phyloP scores from a whole-genome alignment of 208 protist species.

The Angomonas ambiguus region DNA sequence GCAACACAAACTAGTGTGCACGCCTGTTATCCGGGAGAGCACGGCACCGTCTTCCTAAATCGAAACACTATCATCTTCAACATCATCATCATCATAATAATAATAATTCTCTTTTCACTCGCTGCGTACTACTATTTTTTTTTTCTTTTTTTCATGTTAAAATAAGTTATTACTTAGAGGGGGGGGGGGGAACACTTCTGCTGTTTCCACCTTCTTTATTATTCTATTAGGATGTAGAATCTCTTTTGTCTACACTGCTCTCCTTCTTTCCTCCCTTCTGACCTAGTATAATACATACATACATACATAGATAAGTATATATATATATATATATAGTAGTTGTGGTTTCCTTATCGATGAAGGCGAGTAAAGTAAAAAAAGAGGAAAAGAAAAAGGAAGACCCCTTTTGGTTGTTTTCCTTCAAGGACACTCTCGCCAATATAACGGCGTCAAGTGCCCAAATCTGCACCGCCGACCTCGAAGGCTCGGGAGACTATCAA shows the following conservation, averaged over 20 bases:
- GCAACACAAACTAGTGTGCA: constrained; percentile 75
- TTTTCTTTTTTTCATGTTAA: no score
- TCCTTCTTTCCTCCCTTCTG: no score
- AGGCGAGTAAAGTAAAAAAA: not conserved
- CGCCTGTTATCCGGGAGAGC: constrained; percentile 26
- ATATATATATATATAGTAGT: constrained; percentile 6
- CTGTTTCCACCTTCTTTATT: no score
- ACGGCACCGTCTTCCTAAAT: not conserved
- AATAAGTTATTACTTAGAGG: no score
- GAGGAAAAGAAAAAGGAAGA: constrained; percentile 13
- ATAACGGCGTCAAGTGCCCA: constrained; percentile 69
- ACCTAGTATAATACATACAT: no score
- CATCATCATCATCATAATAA: not conserved
- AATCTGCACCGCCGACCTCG: constrained; percentile 81
- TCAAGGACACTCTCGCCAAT: constrained; percentile 85
- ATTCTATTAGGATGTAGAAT: no score
- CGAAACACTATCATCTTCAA: no score
- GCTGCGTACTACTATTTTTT: no score
- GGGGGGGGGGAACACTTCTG: no score
- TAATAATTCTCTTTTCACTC: no score
- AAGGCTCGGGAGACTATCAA: constrained; percentile 92
- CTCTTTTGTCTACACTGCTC: no score
- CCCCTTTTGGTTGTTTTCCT: constrained; percentile 91
- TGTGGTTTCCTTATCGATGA: not conserved
- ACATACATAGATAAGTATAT: no score